Conservation (phyloP, 1,284 basidiomycete species). For the Megacollybia platyphylla region DNA sequence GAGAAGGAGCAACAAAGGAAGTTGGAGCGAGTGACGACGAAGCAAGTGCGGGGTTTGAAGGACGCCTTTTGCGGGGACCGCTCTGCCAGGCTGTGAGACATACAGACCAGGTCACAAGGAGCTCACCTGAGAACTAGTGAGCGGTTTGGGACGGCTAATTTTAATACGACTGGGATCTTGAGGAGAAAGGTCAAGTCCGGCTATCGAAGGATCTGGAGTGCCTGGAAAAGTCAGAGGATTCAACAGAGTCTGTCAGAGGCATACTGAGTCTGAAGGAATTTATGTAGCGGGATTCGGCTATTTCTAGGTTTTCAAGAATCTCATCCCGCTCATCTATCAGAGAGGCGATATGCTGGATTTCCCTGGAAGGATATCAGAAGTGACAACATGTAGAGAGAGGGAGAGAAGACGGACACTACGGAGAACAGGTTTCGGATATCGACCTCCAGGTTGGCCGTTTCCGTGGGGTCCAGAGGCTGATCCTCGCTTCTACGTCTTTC, state of each 20-base stretch:
- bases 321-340: slow-evolving; percentile 63
- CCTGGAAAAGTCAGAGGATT: slow-evolving; percentile 8
- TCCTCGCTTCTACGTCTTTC: slow-evolving; percentile 19
- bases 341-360: slow-evolving; percentile 49
- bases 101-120: slow-evolving; percentile 6
- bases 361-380: slow-evolving; percentile 23
- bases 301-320: slow-evolving; percentile 65
- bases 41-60: slow-evolving; percentile 44
- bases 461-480: slow-evolving; percentile 23
- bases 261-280: slow-evolving; percentile 48
- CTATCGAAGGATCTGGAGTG: slow-evolving; percentile 57
- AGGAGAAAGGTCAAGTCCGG: slow-evolving; percentile 29
- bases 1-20: slow-evolving; percentile 66
- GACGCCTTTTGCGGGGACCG: slow-evolving; percentile 25
- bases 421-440: slow-evolving; percentile 65
- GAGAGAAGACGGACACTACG: slow-evolving; percentile 37
- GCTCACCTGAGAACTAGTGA: slow-evolving; percentile 15
- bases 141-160: slow-evolving; percentile 56
- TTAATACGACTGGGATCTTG: slow-evolving; percentile 30
- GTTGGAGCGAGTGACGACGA: slow-evolving; percentile 59
- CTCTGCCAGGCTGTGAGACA: slow-evolving; percentile 13
- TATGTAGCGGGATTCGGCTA: slow-evolving; percentile 69
- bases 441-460: slow-evolving; percentile 37
- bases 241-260: too few species aligned
- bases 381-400: background rate